These are phyloP conservation scores for Daldinia grandis DNA, from an alignment of 495 filamentous ascomycete species.

Conservation along the genomic window DNA sequence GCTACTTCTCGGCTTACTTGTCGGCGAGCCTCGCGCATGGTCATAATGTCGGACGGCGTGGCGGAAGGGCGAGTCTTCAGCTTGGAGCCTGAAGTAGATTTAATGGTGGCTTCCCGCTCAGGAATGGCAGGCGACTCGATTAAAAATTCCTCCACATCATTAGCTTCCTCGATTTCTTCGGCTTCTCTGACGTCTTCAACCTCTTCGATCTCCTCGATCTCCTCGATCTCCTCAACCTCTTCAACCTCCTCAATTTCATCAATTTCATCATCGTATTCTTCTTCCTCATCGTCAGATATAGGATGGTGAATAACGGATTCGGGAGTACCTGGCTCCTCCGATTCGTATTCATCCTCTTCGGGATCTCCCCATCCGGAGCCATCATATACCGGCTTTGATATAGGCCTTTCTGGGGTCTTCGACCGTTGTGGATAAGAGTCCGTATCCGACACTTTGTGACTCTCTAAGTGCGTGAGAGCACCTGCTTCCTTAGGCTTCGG, in stretches of 20 bases:
- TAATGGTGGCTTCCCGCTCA: slow-evolving; percentile 88
- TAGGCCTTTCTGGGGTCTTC: slow-evolving; percentile 66
- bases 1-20: slow-evolving; percentile 75
- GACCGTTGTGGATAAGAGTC: slow-evolving; percentile 65
- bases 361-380: slow-evolving; percentile 63
- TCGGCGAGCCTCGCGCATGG: slow-evolving; percentile 87
- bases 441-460: slow-evolving; percentile 59
- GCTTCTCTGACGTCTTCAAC: slow-evolving; percentile 47
- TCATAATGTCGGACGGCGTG: slow-evolving; percentile 81
- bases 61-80: slow-evolving; percentile 90
- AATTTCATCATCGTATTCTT: slow-evolving; percentile 43
- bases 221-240: slow-evolving; percentile 49
- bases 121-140: slow-evolving; percentile 71
- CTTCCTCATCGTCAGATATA: slow-evolving; percentile 55
- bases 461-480: slow-evolving; percentile 44
- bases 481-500: slow-evolving; percentile 49
- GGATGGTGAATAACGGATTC: slow-evolving; percentile 94
- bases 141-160: slow-evolving; percentile 51
- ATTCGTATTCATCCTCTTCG: slow-evolving; percentile 59
- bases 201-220: slow-evolving; percentile 45
- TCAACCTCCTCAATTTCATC: slow-evolving; percentile 47
- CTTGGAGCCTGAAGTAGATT: slow-evolving; percentile 79
- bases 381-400: slow-evolving; percentile 65
- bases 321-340: slow-evolving; percentile 77
- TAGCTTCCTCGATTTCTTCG: slow-evolving; percentile 44